A percentile compares a stretch with the other conserved stretches of the same genome.
phyloP scores from a whole-genome alignment of 2,329 filamentous ascomycete species.

The Xylaria sp. region DNA sequence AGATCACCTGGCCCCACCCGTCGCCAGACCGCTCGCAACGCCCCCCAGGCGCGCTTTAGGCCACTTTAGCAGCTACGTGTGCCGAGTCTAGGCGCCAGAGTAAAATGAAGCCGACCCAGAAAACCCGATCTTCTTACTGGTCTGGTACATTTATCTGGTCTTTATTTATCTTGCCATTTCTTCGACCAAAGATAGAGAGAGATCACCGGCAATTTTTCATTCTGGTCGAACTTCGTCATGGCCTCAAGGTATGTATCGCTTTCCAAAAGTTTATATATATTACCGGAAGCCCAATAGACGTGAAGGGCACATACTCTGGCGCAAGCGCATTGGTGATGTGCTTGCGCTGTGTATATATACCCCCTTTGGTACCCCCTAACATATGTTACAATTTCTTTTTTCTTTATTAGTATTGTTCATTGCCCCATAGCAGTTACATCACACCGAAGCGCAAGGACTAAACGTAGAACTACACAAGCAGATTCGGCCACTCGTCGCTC shows the following conservation, averaged over 20 bases:
- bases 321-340: neutral
- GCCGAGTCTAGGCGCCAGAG: conserved; percentile 26
- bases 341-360: neutral
- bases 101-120: conserved; percentile 7
- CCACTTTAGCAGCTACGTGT: conserved; percentile 29
- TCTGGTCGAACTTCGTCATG: conserved; percentile 38
- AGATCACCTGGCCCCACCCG: conserved; percentile 32
- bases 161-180: conserved; percentile 20
- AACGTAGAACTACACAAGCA: conserved; percentile 47
- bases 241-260: conserved; percentile 48
- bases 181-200: neutral
- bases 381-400: neutral
- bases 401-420: neutral
- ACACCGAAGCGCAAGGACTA: neutral
- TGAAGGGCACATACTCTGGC: too few species aligned
- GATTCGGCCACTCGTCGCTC: conserved; percentile 74
- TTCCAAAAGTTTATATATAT: neutral
- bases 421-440: neutral
- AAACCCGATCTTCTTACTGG: conserved; percentile 12
- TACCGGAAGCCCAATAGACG: too few species aligned
- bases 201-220: conserved; percentile 1
- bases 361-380: neutral
- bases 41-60: conserved; percentile 9
- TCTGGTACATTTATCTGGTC: neutral
- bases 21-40: conserved; percentile 22